These are phyloP conservation scores for barrel medic (Medicago truncatula) DNA, from an alignment of 306 rosid genomes.

Conservation along the genomic window DNA sequence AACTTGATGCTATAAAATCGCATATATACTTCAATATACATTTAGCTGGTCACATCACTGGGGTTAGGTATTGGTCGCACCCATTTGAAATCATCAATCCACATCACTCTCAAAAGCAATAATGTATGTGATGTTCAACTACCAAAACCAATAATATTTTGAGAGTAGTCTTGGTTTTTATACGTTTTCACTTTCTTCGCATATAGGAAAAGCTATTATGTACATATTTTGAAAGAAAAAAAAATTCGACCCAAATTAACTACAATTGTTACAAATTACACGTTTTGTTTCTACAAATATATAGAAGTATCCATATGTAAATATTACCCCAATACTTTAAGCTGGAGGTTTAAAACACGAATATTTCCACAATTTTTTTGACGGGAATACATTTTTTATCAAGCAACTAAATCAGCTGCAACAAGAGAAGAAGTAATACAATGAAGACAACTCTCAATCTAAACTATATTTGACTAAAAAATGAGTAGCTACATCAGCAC, in stretches of 20 bases:
- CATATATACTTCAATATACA: neutral
- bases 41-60: slow-evolving; percentile 9
- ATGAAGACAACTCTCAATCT: too few relatives aligned
- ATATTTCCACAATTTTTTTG: too few relatives aligned
- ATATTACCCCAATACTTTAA: neutral
- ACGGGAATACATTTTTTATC: too few relatives aligned
- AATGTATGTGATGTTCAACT: neutral
- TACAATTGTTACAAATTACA: neutral
- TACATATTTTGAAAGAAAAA: slow-evolving; percentile 3
- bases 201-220: neutral
- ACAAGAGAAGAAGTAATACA: too few relatives aligned
- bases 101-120: slow-evolving; percentile 28
- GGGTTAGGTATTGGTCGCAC: slow-evolving; percentile 47
- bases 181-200: slow-evolving; percentile 46
- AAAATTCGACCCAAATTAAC: neutral
- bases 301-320: neutral
- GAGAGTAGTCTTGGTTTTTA: slow-evolving; percentile 17
- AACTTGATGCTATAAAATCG: slow-evolving; percentile 17
- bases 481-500: too few relatives aligned
- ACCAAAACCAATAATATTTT: slow-evolving; percentile 22
- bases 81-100: slow-evolving; percentile 26
- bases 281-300: neutral
- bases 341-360: too few relatives aligned
- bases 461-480: too few relatives aligned
- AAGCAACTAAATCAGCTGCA: too few relatives aligned